phyloP scores from a whole-genome alignment of 106 monocot genomes.

The Iris macrosiphon region DNA sequence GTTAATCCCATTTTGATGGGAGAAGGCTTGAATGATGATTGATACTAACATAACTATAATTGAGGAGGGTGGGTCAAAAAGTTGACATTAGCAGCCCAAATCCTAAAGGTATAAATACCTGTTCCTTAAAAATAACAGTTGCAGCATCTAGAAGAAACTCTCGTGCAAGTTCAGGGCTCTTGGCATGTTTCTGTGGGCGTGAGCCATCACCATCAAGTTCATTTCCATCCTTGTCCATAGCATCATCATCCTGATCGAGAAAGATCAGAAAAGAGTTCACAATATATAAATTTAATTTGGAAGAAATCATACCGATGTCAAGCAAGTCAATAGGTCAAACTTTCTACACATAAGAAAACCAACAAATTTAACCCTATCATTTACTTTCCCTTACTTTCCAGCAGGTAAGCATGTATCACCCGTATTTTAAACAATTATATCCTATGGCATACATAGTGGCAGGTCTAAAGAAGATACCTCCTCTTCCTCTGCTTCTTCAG shows the following conservation, averaged over 20 bases:
- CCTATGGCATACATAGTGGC: neutral
- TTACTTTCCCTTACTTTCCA: no score
- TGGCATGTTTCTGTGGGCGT: constrained; percentile 89
- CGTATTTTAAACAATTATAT: neutral
- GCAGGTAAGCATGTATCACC: neutral
- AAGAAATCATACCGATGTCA: neutral
- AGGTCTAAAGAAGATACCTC: constrained; percentile 37
- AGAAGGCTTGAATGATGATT: neutral
- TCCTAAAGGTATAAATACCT: constrained; percentile 29
- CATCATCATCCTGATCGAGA: constrained; percentile 74
- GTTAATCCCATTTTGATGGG: neutral
- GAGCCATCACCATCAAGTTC: constrained; percentile 68
- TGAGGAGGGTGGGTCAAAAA: neutral
- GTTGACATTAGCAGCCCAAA: neutral
- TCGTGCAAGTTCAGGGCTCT: constrained; percentile 93
- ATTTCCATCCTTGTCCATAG: constrained; percentile 86
- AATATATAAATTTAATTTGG: no score
- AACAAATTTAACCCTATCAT: no score
- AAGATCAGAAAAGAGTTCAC: neutral
- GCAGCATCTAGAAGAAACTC: constrained; percentile 89
- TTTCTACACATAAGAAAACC: no score
- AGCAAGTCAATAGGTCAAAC: neutral
- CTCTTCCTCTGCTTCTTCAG: constrained; percentile 98
- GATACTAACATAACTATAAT: neutral
- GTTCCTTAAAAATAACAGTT: constrained; percentile 76